Base-by-base conservation (phyloP, 2,329 filamentous ascomycete species). In the Nigrospora osmanthi region DNA sequence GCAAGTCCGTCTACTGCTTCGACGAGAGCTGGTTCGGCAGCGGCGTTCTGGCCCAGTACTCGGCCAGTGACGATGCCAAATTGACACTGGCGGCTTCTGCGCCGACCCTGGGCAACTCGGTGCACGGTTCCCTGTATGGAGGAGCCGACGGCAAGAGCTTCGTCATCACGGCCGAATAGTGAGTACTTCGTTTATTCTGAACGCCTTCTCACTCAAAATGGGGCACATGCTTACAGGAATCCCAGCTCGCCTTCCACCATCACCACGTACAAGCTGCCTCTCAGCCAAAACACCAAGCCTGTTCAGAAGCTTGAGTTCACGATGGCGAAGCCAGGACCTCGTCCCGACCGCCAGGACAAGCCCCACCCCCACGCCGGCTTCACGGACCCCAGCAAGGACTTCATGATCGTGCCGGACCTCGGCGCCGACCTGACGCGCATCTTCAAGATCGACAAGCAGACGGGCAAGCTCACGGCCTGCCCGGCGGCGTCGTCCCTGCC, bases 401-500 rank as follows among this genome's bases (percentile, higher is more conserved):
- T 68, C 54, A 53, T 79, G 17, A 57, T 80, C 1, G 65, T 69
- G 9, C 68, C 73, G 1, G 76, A 80, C 49, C 66, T 80, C 3
- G 76, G 76, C 32, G 71, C 74, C 6, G 76, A 80, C 52, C 54
- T 74, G 17, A 63, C 78, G 43, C 75, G 74, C 46, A 68, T 79
- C 52, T 76, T 75, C 62, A 63, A 62, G 55, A 72, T 79, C 52
- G 63, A 74, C 50, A 51, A 65, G 17, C 47, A 43, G 3, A 69
- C 64, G 1, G 73, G 75, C 10, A 54, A 57, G 35, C 65, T 79
- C 15, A 69, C 67, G 1, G 62, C 68, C 12, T 76, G 72, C 48
- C 55, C 66, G 6, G 57, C 68, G 2, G 69, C 64, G n/a, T 52
- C 60, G 28, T 61, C 71, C 1, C 62, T 58, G 3, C 54, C 68